These are phyloP conservation scores for Williopsis jadinii DNA, from an alignment of 1,139 yeast genomes.

Conservation along the genomic window DNA sequence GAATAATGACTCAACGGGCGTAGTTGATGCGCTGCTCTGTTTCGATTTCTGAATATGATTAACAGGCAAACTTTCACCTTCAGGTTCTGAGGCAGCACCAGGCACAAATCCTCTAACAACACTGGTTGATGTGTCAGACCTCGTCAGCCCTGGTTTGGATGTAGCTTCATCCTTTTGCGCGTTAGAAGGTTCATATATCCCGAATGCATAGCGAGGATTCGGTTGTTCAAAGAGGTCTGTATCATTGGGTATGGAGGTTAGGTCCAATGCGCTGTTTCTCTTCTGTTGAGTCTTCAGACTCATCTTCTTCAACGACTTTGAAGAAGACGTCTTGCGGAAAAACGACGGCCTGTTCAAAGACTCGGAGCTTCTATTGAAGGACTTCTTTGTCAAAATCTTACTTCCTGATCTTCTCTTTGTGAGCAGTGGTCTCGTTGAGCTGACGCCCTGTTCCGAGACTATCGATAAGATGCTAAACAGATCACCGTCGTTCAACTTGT, in stretches of 20 bases:
- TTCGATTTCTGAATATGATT: constrained; percentile 1
- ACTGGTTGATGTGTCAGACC: constrained; percentile 31
- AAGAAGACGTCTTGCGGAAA: constrained; percentile 18
- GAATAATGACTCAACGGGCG: no score
- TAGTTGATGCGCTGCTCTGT: not conserved
- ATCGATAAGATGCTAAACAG: constrained; percentile 21
- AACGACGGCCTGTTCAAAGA: constrained; percentile 12
- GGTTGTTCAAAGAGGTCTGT: constrained; percentile 22
- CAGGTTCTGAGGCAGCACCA: constrained; percentile 21
- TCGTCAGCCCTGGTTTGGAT: constrained; percentile 13
- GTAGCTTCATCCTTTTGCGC: constrained; percentile 2
- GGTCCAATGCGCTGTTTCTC: constrained; percentile 9
- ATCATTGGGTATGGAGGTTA: constrained; percentile 11
- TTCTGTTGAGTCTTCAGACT: constrained; percentile 9
- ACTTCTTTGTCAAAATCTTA: constrained; percentile 9
- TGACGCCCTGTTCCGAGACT: constrained; percentile 18
- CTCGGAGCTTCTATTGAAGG: constrained; percentile 13
- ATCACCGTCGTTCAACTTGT: constrained; percentile 21
- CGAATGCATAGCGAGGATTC: constrained; percentile 23
- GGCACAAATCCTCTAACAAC: constrained; percentile 42
- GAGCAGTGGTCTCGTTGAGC: constrained; percentile 14
- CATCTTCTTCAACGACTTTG: constrained; percentile 17
- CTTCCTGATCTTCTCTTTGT: constrained; percentile 15
- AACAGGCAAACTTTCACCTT: not conserved
- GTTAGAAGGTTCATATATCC: constrained; percentile 11